Conservation (phyloP, 257 asterid genomes). For the Anisodus acutangulus region DNA sequence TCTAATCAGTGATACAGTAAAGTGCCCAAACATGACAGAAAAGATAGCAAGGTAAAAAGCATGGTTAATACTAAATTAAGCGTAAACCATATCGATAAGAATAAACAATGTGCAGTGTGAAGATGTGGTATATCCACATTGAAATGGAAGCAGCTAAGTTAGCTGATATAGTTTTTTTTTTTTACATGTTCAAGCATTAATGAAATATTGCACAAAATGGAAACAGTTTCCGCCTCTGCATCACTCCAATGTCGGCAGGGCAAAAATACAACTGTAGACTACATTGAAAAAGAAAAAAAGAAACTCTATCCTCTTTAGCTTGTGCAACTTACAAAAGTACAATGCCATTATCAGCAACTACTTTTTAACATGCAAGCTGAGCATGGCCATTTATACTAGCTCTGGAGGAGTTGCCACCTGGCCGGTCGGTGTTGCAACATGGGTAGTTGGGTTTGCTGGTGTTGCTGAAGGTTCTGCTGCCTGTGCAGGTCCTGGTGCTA, state of each 20-base stretch:
- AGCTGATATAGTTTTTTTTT: background rate
- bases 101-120: constrained; percentile 12
- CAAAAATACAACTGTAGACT: constrained; percentile 1
- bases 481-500: constrained; percentile 43
- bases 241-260: constrained; percentile 11
- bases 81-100: background rate
- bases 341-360: background rate
- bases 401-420: constrained; percentile 8
- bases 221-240: constrained; percentile 23
- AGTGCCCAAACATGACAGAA: background rate
- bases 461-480: constrained; percentile 34
- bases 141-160: constrained; percentile 6
- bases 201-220: constrained; percentile 16
- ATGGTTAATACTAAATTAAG: background rate
- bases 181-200: constrained; percentile 8
- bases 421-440: constrained; percentile 25
- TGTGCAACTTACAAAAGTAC: constrained; percentile 14
- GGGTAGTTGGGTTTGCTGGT: constrained; percentile 23
- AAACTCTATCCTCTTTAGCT: background rate
- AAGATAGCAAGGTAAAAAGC: background rate
- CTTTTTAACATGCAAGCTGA: background rate
- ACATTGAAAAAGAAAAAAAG: background rate
- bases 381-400: constrained; percentile 18
- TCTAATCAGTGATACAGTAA: background rate
- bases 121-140: background rate